Evolutionary conservation across 768 basidiomycete genomes (phyloP), one percentile per base, ranked within the genome.

Genomic region (Imleria badia): DNA sequence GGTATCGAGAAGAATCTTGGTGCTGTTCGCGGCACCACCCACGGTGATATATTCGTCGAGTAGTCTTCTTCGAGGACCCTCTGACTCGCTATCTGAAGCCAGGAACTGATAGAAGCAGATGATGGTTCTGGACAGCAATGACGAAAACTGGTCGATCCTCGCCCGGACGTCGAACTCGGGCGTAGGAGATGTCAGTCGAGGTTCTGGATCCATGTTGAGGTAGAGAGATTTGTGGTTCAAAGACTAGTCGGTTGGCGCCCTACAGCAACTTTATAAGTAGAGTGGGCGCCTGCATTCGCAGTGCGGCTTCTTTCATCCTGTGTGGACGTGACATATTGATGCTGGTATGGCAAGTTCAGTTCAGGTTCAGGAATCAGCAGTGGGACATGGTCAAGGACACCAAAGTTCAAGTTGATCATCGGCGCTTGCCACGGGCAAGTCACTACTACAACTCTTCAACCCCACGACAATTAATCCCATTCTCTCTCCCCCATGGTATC

Each of bases 31-130:
- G 11, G 62, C 51, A 15, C 66, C 67, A 26, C 67, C 66, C 30
- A 67, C 59, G 22, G 64, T 61, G 52, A 67, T 65, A 55, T 69
- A 61, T 38, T 68, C 66, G 19, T 67, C 66, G 20, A 68, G 59
- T 11, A 68, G 42, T 14, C 45, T 48, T 47, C 62, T 56, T 33
- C 67, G 62, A 34, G 55, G 59, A 35, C 36, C 56, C 42, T 66
- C 61, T 17, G 64, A 63, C 5, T 64, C 58, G 23, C 46, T 49
- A 23, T 66, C 67, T 20, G 66, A 69, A 23, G 66, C 59, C n/a
- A 66, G 23, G 55, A 68, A 67, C 15, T 63, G 66, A 55, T 59
- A 56, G 36, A 67, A 63, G 36, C 65, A 66, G 49, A 66, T 51
- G 23, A 66, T 67, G n/a, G 62, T 66, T 34, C 51, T 61, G 5